A percentile compares a stretch with the other conserved stretches of the same genome.
These are phyloP conservation scores for Lachnellula arida DNA, from an alignment of 2,329 filamentous ascomycete genomes.

Conservation along the genomic window DNA sequence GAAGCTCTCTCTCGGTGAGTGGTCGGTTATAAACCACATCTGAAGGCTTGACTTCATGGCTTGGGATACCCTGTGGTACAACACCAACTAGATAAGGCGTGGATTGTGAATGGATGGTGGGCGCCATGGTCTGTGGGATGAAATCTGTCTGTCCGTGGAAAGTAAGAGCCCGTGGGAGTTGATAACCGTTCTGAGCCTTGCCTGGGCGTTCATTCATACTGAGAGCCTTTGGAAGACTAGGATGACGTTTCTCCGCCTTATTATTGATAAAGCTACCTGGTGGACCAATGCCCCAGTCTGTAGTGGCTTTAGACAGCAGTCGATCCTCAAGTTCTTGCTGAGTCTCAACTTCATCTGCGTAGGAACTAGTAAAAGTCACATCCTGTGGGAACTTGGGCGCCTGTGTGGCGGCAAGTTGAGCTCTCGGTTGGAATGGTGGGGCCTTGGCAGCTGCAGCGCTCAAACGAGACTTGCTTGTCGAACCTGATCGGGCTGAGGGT, in stretches of 20 bases:
- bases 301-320: conserved; percentile 17
- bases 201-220: conserved; percentile 11
- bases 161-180: conserved; percentile 16
- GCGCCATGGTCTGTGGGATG: neutral
- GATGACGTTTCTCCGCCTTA: neutral
- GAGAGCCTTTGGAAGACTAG: conserved; percentile 8
- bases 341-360: conserved; percentile 3
- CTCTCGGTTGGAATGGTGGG: conserved; percentile 32
- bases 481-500: conserved; percentile 3
- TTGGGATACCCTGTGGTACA: conserved; percentile 41
- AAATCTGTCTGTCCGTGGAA: conserved; percentile 13
- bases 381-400: neutral
- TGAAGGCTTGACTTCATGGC: conserved; percentile 38
- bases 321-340: conserved; percentile 20
- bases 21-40: conserved; percentile 53
- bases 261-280: neutral
- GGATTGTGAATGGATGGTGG: conserved; percentile 1
- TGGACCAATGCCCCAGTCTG: conserved; percentile 15
- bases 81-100: conserved; percentile 52
- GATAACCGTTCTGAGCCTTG: neutral
- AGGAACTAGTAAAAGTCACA: too few relatives aligned
- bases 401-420: conserved; percentile 9
- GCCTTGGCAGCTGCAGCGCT: conserved; percentile 31
- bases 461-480: conserved; percentile 23
- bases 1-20: conserved; percentile 54